phyloP scores from a whole-genome alignment of 495 filamentous ascomycete genomes.

The Darksidea phi region DNA sequence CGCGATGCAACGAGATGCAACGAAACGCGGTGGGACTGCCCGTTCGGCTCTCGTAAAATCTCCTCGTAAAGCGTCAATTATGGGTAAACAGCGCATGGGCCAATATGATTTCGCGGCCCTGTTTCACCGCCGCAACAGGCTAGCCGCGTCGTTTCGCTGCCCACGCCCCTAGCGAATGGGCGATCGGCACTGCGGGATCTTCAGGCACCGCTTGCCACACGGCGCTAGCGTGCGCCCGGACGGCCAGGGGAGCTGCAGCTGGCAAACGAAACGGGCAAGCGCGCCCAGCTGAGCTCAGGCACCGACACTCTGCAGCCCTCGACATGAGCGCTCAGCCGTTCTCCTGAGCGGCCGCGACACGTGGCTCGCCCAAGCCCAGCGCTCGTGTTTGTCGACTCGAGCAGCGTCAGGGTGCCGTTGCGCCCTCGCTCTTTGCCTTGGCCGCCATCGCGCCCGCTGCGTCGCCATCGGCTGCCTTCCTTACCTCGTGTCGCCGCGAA shows the following conservation, averaged over 20 bases:
- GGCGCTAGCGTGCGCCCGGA: not conserved
- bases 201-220: conserved; percentile 13
- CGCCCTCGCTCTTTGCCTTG: not conserved
- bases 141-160: conserved; percentile 1
- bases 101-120: conserved; percentile 13
- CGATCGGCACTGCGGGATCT: conserved; percentile 8
- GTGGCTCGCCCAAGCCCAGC: not conserved
- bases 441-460: conserved; percentile 17
- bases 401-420: not conserved
- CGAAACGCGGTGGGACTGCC: too few relatives aligned
- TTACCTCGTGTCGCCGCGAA: not conserved
- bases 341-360: too few relatives aligned
- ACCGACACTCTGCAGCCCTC: too few relatives aligned
- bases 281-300: too few relatives aligned
- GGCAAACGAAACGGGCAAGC: not conserved
- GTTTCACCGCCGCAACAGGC: conserved; percentile 19
- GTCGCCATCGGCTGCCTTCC: conserved; percentile 1
- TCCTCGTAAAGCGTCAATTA: too few relatives aligned
- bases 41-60: too few relatives aligned
- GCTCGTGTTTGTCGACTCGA: too few relatives aligned
- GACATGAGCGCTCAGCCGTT: too few relatives aligned
- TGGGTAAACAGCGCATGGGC: too few relatives aligned
- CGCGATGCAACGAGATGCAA: too few relatives aligned
- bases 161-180: conserved; percentile 14
- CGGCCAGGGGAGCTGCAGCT: not conserved